phyloP scores from a whole-genome alignment of 768 basidiomycete species.

The Amanita pallidorosea region DNA sequence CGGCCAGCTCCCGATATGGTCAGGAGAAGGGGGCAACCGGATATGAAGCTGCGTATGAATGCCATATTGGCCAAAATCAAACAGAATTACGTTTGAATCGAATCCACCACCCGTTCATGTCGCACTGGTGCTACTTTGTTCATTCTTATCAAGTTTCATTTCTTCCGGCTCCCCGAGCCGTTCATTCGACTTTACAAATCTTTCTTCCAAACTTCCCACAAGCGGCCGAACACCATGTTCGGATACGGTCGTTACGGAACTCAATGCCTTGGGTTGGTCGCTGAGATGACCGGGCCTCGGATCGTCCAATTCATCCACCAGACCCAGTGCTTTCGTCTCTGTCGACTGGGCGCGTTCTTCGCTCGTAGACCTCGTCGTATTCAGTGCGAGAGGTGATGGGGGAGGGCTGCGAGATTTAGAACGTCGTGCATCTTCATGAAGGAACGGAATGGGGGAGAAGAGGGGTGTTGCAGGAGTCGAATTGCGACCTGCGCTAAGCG shows the following conservation, averaged over 20 bases:
- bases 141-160: slow-evolving; percentile 49
- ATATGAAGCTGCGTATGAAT: slow-evolving; percentile 83
- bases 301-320: slow-evolving; percentile 83
- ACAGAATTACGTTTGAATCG: slow-evolving; percentile 32
- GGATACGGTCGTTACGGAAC: slow-evolving; percentile 42
- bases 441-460: slow-evolving; percentile 82
- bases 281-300: slow-evolving; percentile 79
- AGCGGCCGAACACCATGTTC: slow-evolving; percentile 31
- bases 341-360: slow-evolving; percentile 22
- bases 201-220: slow-evolving; percentile 43
- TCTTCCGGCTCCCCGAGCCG: slow-evolving; percentile 23
- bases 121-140: slow-evolving; percentile 26
- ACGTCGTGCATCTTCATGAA: slow-evolving; percentile 73
- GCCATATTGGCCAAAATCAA: slow-evolving; percentile 82
- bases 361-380: slow-evolving; percentile 21
- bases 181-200: slow-evolving; percentile 46
- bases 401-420: slow-evolving; percentile 75
- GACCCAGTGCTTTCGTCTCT: slow-evolving; percentile 48
- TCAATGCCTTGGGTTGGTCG: slow-evolving; percentile 63
- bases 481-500: slow-evolving; percentile 34
- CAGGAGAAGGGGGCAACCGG: slow-evolving; percentile 35
- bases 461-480: slow-evolving; percentile 68
- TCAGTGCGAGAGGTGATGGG: slow-evolving; percentile 57
- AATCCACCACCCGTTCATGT: background rate
- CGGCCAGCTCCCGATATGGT: slow-evolving; percentile 14